Base-by-base conservation (phyloP, 2,329 filamentous ascomycete species). In the Pseudogymnoascus sp. region DNA sequence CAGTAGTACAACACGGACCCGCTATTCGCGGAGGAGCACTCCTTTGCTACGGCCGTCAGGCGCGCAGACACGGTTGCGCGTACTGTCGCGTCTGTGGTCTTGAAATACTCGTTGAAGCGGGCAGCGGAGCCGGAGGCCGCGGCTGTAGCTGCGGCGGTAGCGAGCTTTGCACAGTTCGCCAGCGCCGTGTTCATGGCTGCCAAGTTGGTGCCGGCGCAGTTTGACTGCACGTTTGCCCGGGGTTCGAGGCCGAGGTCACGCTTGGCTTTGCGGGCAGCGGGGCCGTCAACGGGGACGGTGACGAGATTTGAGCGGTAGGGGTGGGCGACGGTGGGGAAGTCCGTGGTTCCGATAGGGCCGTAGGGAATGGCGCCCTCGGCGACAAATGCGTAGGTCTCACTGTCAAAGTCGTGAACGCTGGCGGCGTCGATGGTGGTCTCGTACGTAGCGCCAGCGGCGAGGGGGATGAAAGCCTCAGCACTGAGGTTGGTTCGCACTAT, bases 101-200 rank as follows among this genome's bases (percentile, higher is more conserved):
- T 87, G 80, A 88, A 90, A 77, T 86, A 88, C 69, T 86, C 82
- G 36, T 72, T 73, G 67, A 87, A 74, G 69, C 79, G 84, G 67
- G 75, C 72, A 3, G 78, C 76, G 0, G 75, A 67, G 28, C 81
- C 82, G 0, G 77, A 81, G 1, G 76, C 71, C 0, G 83, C 82
- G 2, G 81, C 81, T 0, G 73, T 70, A 0, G 82, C 78, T 8
- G 86, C 85, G 3, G 75, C 72, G 2, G 74, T 75, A 1, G 86
- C 84, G 4, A 87, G 75, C 14, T 72, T 75, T 5, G 77, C 74
- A 69, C 85, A 84, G 72, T 84, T 82, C 64, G 70, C 71, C 9
- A 88, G 75, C 0, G 84, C 85, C 3, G 72, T 79, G 22, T 73
- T 70, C 16, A 83, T 78, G 1, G 78, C 72, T 0, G 73, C 73